Conservation (phyloP, 768 basidiomycete species). For the Tephrocybe sp. region DNA sequence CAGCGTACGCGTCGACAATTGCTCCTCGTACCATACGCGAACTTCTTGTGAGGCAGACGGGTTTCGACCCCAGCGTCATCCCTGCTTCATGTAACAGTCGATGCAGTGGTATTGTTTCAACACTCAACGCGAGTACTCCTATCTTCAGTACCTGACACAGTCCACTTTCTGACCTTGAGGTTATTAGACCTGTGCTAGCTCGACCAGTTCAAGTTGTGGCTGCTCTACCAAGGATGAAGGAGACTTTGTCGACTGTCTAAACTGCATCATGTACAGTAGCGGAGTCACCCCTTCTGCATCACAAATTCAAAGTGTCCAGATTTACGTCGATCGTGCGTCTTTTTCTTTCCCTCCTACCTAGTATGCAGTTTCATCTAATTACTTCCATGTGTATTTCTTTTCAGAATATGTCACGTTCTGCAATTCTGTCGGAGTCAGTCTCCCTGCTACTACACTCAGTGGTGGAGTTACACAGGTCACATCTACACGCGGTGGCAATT, state of each 20-base stretch:
- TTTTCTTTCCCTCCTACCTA: not conserved
- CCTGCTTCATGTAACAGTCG: constrained; percentile 4
- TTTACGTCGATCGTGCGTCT: constrained; percentile 8
- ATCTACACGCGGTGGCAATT: not conserved
- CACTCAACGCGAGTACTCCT: not conserved
- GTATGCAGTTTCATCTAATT: not conserved
- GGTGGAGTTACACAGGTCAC: constrained; percentile 7
- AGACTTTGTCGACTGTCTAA: constrained; percentile 10
- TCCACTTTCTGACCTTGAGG: no score
- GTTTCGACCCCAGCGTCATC: constrained; percentile 10
- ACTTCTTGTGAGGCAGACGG: constrained; percentile 10
- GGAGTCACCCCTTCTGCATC: not conserved
- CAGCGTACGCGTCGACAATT: constrained; percentile 5
- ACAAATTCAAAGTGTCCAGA: not conserved
- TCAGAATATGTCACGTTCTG: constrained; percentile 13
- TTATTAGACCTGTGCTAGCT: constrained; percentile 4
- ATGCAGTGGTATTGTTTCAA: constrained; percentile 3
- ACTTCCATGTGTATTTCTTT: not conserved
- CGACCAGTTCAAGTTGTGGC: constrained; percentile 4
- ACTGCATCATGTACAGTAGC: constrained; percentile 10
- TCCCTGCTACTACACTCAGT: constrained; percentile 13
- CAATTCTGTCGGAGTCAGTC: constrained; percentile 4
- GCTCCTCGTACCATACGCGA: constrained; percentile 8
- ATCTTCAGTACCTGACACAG: not conserved
- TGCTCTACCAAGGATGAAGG: constrained; percentile 7